phyloP scores from a whole-genome alignment of 1,139 yeast species.

The Pneumocystis murina region DNA sequence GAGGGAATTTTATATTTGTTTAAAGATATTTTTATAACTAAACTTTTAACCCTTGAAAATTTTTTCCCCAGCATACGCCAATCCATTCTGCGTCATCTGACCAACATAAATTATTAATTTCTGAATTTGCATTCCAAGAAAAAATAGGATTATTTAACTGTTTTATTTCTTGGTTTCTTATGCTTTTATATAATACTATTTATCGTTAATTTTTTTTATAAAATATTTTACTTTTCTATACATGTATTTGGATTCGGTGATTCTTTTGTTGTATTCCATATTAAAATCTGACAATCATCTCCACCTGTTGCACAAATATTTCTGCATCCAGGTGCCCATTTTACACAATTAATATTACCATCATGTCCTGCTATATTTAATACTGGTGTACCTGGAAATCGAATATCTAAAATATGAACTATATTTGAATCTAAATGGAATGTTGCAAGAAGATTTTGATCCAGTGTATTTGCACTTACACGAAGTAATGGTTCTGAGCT shows the following conservation, averaged over 20 bases:
- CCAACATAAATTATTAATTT: conserved; percentile 71
- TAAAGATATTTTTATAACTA: conserved; percentile 9
- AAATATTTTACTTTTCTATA: not conserved
- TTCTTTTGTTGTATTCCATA: conserved; percentile 46
- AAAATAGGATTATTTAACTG: conserved; percentile 6
- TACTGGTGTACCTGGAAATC: conserved; percentile 78
- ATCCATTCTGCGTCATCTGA: conserved; percentile 59
- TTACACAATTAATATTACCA: conserved; percentile 51
- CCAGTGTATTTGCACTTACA: conserved; percentile 63
- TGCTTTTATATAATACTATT: not conserved
- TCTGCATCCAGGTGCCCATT: conserved; percentile 67
- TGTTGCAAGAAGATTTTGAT: conserved; percentile 69
- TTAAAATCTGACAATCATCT: conserved; percentile 79
- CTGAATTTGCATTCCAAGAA: conserved; percentile 37
- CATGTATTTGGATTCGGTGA: conserved; percentile 30
- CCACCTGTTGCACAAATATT: conserved; percentile 59
- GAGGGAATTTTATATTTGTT: not conserved
- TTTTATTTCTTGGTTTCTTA: not conserved
- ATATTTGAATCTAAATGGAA: conserved; percentile 56
- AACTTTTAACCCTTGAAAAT: conserved; percentile 56
- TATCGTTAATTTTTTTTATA: not conserved
- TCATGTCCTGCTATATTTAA: conserved; percentile 54
- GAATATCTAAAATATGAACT: conserved; percentile 61
- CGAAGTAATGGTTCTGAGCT: conserved; percentile 52
- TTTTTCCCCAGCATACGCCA: conserved; percentile 66